A percentile compares a stretch with the other conserved stretches of the same genome.
These are phyloP conservation scores for Groenewaldozyma tartarivorans DNA, from an alignment of 805 yeast species.

Conservation along the genomic window DNA sequence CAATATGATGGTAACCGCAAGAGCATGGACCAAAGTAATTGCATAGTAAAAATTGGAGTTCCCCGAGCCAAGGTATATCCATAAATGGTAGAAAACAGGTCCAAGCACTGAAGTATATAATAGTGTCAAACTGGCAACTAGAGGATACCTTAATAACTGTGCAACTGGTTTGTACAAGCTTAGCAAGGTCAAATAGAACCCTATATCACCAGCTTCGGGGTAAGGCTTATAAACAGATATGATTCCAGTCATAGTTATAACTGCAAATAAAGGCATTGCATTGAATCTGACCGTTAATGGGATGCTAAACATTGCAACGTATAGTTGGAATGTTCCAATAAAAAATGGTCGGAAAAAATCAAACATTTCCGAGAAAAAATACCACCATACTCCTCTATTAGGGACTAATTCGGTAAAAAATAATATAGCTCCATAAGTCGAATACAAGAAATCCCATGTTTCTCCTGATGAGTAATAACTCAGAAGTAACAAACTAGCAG, in stretches of 20 bases:
- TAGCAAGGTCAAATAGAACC: slow-evolving; percentile 41
- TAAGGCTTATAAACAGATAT: slow-evolving; percentile 68
- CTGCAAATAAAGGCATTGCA: slow-evolving; percentile 50
- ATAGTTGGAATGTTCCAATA: slow-evolving; percentile 73
- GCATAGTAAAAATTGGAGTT: slow-evolving; percentile 96
- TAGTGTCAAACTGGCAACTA: slow-evolving; percentile 44
- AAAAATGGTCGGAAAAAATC: slow-evolving; percentile 80
- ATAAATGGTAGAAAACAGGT: slow-evolving; percentile 84
- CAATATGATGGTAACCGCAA: slow-evolving; percentile 56
- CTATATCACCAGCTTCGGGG: slow-evolving; percentile 76
- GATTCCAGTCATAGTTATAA: slow-evolving; percentile 39
- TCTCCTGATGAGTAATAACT: slow-evolving; percentile 20
- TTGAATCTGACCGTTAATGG: slow-evolving; percentile 68
- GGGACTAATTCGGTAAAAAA: slow-evolving; percentile 69
- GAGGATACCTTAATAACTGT: slow-evolving; percentile 35
- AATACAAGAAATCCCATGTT: slow-evolving; percentile 35
- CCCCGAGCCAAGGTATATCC: slow-evolving; percentile 93
- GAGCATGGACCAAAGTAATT: slow-evolving; percentile 69
- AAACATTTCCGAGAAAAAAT: slow-evolving; percentile 91
- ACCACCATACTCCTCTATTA: slow-evolving; percentile 98
- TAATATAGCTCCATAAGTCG: slow-evolving; percentile 44
- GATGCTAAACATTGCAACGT: slow-evolving; percentile 50
- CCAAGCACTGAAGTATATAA: slow-evolving; percentile 55
- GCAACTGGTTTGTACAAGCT: slow-evolving; percentile 36
- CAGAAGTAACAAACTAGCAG: slow-evolving; percentile 15